These are phyloP conservation scores for Guadua angustifolia DNA, from an alignment of 176 grass and related monocot species.

Conservation along the genomic window DNA sequence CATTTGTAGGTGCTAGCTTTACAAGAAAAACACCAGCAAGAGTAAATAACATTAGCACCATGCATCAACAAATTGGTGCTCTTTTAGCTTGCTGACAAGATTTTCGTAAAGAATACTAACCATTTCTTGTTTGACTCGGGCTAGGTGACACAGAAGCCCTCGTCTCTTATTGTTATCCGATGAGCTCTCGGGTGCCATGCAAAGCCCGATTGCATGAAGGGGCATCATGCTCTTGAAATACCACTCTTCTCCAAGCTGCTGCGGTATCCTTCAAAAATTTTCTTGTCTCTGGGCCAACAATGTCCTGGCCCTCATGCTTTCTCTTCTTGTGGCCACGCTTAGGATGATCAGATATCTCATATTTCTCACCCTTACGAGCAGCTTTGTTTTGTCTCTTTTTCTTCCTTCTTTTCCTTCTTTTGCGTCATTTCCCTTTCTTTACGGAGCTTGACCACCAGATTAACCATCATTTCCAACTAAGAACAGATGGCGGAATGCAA, in stretches of 20 bases:
- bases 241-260: conserved; percentile 46
- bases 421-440: conserved; percentile 44
- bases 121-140: conserved; percentile 28
- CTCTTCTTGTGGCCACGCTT: conserved; percentile 40
- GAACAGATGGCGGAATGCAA: conserved; percentile 48
- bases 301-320: conserved; percentile 44
- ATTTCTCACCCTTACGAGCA: conserved; percentile 10
- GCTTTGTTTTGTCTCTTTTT: conserved; percentile 47
- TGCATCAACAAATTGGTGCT: neutral
- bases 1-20: neutral
- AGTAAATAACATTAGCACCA: neutral
- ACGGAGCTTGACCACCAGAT: conserved; percentile 49
- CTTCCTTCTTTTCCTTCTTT: conserved; percentile 31
- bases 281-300: neutral
- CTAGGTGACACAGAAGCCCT: neutral
- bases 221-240: conserved; percentile 46
- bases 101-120: neutral
- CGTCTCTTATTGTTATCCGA: conserved; percentile 46
- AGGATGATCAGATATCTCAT: conserved; percentile 13
- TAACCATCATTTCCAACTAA: conserved; percentile 53
- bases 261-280: neutral
- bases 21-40: neutral
- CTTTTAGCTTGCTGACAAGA: neutral
- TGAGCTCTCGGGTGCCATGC: conserved; percentile 39
- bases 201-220: conserved; percentile 7